Conservation (phyloP, 1,284 basidiomycete genomes). For the Rhodotorula sp. region DNA sequence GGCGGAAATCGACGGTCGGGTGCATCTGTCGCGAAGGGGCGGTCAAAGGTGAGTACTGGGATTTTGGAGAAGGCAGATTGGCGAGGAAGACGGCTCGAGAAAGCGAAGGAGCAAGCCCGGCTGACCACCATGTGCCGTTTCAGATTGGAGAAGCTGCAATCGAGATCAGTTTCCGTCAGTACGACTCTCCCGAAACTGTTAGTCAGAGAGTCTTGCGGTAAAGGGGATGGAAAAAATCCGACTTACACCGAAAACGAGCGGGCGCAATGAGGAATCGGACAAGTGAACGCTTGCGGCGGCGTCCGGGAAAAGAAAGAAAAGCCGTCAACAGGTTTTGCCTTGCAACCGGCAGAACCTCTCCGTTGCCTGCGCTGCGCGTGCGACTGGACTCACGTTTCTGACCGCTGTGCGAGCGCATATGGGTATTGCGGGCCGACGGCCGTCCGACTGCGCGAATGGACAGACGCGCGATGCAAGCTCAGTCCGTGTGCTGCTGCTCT, state of each 20-base stretch:
- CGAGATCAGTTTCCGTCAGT: not conserved
- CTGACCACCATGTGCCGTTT: constrained; percentile 39
- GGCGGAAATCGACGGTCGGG: constrained; percentile 34
- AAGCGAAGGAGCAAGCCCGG: not conserved
- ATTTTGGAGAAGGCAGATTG: no score
- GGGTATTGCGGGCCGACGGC: constrained; percentile 29
- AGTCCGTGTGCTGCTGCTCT: not conserved
- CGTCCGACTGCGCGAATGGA: constrained; percentile 20
- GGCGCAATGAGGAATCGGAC: constrained; percentile 31
- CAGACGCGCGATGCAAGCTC: not conserved
- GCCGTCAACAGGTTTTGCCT: not conserved
- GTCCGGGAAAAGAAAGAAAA: no score
- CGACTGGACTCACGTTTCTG: constrained; percentile 19
- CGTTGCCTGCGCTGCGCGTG: not conserved
- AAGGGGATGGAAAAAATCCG: no score
- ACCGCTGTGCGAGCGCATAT: constrained; percentile 30
- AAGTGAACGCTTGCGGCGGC: constrained; percentile 28
- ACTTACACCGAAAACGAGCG: constrained; percentile 26
- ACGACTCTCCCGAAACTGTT: no score
- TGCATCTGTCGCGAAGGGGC: constrained; percentile 10
- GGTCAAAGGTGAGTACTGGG: not conserved
- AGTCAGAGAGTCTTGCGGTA: no score
- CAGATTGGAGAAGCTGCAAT: constrained; percentile 24
- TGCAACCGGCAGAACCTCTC: not conserved
- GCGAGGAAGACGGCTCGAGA: no score